phyloP scores from a whole-genome alignment of 805 yeast genomes.

The Candida germanica region DNA sequence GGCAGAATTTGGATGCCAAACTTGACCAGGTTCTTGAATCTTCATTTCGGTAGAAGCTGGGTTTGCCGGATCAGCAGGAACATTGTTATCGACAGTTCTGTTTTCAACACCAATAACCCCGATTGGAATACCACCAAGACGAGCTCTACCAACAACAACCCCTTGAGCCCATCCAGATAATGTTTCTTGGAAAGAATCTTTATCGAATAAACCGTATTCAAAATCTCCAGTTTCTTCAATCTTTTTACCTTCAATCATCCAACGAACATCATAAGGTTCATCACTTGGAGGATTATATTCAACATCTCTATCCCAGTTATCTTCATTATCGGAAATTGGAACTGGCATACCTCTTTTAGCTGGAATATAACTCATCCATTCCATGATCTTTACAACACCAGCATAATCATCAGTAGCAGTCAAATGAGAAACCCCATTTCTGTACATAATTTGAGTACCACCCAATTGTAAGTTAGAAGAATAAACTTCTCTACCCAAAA shows the following conservation, averaged over 20 bases:
- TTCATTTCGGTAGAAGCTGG: slow-evolving; percentile 86
- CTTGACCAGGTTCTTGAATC: slow-evolving; percentile 97
- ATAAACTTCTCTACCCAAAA: slow-evolving; percentile 95
- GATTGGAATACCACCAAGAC: slow-evolving; percentile 97
- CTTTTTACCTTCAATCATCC: slow-evolving; percentile 86
- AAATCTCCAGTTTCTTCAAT: slow-evolving; percentile 59
- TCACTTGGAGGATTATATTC: slow-evolving; percentile 71
- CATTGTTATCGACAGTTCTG: slow-evolving; percentile 79
- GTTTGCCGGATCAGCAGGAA: slow-evolving; percentile 99
- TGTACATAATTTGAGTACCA: slow-evolving; percentile 98
- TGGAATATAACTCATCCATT: slow-evolving; percentile 95
- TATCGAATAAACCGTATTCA: slow-evolving; percentile 89
- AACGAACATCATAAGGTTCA: slow-evolving; percentile 85
- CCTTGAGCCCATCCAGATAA: slow-evolving; percentile 98
- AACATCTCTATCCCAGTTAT: slow-evolving; percentile 91
- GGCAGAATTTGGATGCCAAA: slow-evolving; percentile 99
- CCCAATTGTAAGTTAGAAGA: slow-evolving; percentile 96
- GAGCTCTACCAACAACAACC: slow-evolving; percentile 98
- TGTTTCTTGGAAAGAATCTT: slow-evolving; percentile 91
- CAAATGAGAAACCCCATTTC: slow-evolving; percentile 95
- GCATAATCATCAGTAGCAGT: slow-evolving; percentile 96
- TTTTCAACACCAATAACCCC: slow-evolving; percentile 98
- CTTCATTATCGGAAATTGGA: slow-evolving; percentile 79
- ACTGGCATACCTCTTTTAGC: slow-evolving; percentile 86
- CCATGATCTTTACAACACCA: slow-evolving; percentile 91